Evolutionary conservation across 2,329 filamentous ascomycete genomes (phyloP), one percentile per base, ranked within the genome.

Genomic region (Talaromyces verruculosus): DNA sequence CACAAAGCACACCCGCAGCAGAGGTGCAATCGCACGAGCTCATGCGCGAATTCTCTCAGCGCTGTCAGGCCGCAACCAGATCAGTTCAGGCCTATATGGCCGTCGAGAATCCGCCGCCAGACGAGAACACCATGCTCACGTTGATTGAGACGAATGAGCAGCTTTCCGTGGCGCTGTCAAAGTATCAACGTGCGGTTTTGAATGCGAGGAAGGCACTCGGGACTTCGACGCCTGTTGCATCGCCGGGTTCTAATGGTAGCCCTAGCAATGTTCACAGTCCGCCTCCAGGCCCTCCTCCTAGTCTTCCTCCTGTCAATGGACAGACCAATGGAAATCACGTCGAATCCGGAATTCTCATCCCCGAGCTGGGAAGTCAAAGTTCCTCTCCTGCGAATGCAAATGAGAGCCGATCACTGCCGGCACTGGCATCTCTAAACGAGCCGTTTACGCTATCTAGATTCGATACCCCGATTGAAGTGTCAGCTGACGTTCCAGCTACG

Each of bases 101-200:
- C 49, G 87, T 89, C 57, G 88, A 90, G 65, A 86, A 92, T 74
- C 93, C 94, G 0, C 76, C 87, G 0, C 93, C 94, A 0, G 95
- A 98, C 77, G 94, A 97, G 73, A 90, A 97, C 71, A 98, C 94
- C 0, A 92, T 98, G 86, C 88, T 95, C 75, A 93, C 88, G 15
- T 82, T 99, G 68, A 97, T 99, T 73, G 93, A 97, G 77, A 95
- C 92, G 15, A 97, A 96, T 75, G 95, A 98, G 78, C 91, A 94
- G 75, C 83, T 99, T 35, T 91, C 92, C 67, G 87, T 91, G 53
- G 89, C 93, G 0, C 84, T 94, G 47, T 95, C 88, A 69, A 89
- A 92, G 74, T 92, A 97, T 77, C 92, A 96, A 77, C 88, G 93
- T 64, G 90, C 92, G 10, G 82, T 96, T 47, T 80, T 89, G 6